Base-by-base conservation (phyloP, 495 filamentous ascomycete species). In the Neurospora tetraspora region DNA sequence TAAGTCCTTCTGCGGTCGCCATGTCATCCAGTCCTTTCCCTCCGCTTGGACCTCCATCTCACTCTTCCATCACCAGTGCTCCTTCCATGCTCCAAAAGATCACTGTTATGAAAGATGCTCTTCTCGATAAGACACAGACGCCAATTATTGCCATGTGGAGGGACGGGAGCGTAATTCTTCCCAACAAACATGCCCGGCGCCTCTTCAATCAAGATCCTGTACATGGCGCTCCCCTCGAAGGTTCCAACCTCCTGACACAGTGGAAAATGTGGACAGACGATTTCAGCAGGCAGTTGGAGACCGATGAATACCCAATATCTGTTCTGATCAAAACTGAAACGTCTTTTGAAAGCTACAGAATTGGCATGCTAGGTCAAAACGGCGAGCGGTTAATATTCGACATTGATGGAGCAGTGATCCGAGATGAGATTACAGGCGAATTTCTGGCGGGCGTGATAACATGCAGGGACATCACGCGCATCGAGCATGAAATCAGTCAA, bases 141-240 rank as follows among this genome's bases (percentile, higher is more conserved):
- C 90, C 91, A 10, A 87, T 91, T 20, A 83, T 92, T 34, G 88
- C 89, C 16, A 88, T 92, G 88, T 93, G 90, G 91, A 87, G 88
- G 74, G 91, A 93, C 74, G 86, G 87, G 43, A 89, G 87, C 68
- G 84, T 92, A 36, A 87, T 85, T 4, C 84, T 91, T 68, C 86
- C 89, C 16, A 93, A 93, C 74, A 85, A 82, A 76, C 90, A 90
- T 34, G 84, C 88, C 5, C 82, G 86, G 34, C 78, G 83, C 11
- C 81, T 93, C 5, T 84, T 88, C 72, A 77, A 81, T 39, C 75
- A 78, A 31, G 81, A 81, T 38, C 78, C 78, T 20, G 84, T 85
- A 45, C 77, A 82, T 12, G 81, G 82, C 12, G 76, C 74, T 12
- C 73, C 82, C 23, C 81, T 77, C 27, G 85, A 88, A 69, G 86